Base-by-base conservation (phyloP, 441 rosid genomes). In the Macaranga tanarius region DNA sequence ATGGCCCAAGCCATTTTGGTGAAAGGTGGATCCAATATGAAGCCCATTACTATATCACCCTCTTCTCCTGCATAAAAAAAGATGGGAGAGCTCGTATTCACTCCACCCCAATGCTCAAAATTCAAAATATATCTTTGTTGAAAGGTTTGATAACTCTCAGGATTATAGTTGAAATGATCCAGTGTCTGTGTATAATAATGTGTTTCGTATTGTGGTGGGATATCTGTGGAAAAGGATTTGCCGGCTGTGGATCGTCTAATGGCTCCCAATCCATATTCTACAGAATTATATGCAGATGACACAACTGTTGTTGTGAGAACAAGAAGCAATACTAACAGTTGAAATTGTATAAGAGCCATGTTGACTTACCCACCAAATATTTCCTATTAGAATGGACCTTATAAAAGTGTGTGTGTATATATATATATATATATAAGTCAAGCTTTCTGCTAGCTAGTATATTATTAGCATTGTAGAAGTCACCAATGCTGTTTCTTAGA, bases 121-220 rank as follows among this genome's bases (percentile, higher is more conserved):
- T 84, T 82, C 71, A 84, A 38, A 9, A 81, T 48, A 34, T 79
- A 84, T 71, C 77, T 79, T 19, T 82, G 87, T 34, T 67, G 70
- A 26, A 84, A 86, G 13, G 82, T 80, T 2, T 69, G 68, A 65
- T 82, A 80, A 69, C 87, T 84, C 66, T 82, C 79, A 0, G 84
- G 86, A 11, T 76, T 73, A 28, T 73, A 79, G 61, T 74, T 86
- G 80, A 86, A 84, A 71, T 86, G 89, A 65, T 86, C 87, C 0
- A 82, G 72, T 10, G 84, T 82, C 42, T 86, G 86, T 2, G 59
- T 51, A 69, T 70, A 82, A 51, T 75, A 50, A 44, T 78, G 64
- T 8, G 31, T 16, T 70, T 65, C 61, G 44, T 69, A 75, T 9
- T 78, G 76, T 28, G 31, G 44, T 25, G 67, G 65, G 22, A 60